Evolutionary conservation across 2,329 filamentous ascomycete species (phyloP).

Genomic region (Grosmannia huntii): DNA sequence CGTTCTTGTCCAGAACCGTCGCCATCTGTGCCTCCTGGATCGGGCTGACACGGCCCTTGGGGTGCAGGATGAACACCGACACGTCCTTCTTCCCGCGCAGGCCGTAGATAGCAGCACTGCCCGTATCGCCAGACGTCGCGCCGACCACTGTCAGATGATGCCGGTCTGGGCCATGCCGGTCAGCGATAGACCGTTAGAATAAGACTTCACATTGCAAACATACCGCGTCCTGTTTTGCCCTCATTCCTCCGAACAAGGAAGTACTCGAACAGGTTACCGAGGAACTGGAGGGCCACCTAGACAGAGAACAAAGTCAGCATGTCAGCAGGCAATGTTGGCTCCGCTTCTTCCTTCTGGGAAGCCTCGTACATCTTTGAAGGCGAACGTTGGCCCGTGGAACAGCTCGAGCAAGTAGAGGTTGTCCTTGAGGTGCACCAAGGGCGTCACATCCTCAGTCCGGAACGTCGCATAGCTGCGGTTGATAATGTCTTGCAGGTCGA

Average conservation of each 20-base stretch:
- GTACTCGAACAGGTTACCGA: conserved; percentile 94
- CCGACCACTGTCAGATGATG: conserved; percentile 80
- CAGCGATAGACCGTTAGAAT: not conserved
- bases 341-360: too few species aligned
- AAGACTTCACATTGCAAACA: not conserved
- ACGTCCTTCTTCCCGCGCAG: conserved; percentile 93
- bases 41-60: conserved; percentile 78
- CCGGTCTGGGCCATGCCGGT: conserved; percentile 32
- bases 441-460: conserved; percentile 64
- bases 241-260: conserved; percentile 64
- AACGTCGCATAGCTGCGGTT: conserved; percentile 81
- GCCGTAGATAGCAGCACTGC: conserved; percentile 91
- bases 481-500: conserved; percentile 74
- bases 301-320: not conserved
- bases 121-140: conserved; percentile 79
- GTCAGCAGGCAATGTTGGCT: not conserved
- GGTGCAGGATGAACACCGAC: conserved; percentile 88
- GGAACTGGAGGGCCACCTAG: conserved; percentile 61
- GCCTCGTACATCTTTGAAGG: conserved; percentile 70
- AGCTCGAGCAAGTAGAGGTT: conserved; percentile 82
- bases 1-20: conserved; percentile 77
- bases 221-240: conserved; percentile 48
- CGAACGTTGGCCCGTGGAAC: conserved; percentile 91
- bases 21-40: conserved; percentile 98
- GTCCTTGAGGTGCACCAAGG: conserved; percentile 59